phyloP scores from a whole-genome alignment of 176 grass and related monocot genomes.

The Cocos nucifera region DNA sequence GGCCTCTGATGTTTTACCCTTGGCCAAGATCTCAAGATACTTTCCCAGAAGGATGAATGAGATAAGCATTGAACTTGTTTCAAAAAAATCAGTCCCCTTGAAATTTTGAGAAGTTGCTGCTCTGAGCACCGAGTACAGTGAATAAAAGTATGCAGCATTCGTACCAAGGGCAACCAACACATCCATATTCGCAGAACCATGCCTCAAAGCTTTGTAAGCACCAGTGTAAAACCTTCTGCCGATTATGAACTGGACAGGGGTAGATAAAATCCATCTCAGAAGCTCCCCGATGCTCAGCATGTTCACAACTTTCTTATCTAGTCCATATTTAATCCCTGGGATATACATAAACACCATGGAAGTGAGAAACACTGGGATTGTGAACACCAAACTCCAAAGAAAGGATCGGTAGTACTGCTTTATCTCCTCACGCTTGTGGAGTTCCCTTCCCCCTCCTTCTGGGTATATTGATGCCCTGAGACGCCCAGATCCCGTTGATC shows the following conservation, averaged over 20 bases:
- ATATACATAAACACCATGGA: slow-evolving; percentile 99
- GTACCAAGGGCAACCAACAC: slow-evolving; percentile 93
- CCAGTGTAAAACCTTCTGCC: slow-evolving; percentile 77
- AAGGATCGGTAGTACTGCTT: slow-evolving; percentile 61
- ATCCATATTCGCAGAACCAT: slow-evolving; percentile 86
- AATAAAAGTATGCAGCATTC: slow-evolving; percentile 86
- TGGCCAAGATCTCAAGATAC: slow-evolving; percentile 94
- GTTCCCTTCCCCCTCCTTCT: slow-evolving; percentile 58
- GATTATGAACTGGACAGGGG: slow-evolving; percentile 90
- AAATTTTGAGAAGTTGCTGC: slow-evolving; percentile 57
- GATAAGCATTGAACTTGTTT: slow-evolving; percentile 97
- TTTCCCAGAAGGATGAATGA: slow-evolving; percentile 96
- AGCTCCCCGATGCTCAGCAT: slow-evolving; percentile 78
- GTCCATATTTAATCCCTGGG: slow-evolving; percentile 41
- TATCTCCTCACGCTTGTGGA: slow-evolving; percentile 65
- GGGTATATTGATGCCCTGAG: slow-evolving; percentile 68
- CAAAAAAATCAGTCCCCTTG: slow-evolving; percentile 86
- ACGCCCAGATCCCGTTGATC: slow-evolving; percentile 43
- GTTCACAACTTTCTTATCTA: slow-evolving; percentile 70
- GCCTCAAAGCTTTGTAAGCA: slow-evolving; percentile 67
- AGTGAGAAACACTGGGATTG: slow-evolving; percentile 78
- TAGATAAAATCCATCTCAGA: slow-evolving; percentile 76
- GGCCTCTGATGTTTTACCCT: slow-evolving; percentile 93
- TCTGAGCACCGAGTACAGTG: slow-evolving; percentile 70
- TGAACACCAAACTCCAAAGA: slow-evolving; percentile 86